Evolutionary conservation across 164 flowering plant genomes (phyloP), one percentile per base, ranked within the genome.

Genomic region (Piper betle): DNA sequence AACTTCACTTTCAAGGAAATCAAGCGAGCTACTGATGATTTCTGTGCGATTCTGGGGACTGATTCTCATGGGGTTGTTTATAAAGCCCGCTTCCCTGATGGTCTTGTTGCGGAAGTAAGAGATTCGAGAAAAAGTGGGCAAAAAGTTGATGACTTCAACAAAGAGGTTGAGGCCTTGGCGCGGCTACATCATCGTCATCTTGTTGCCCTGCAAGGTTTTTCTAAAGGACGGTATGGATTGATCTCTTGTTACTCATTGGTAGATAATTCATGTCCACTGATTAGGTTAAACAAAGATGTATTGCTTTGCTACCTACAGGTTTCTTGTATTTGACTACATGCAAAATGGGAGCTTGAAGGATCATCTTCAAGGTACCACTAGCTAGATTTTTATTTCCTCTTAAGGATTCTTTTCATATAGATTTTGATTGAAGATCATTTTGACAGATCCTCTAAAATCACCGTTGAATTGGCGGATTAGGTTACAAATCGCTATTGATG

Each of bases 381-480:
- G 52, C 58, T 66, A 42, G 57, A 6, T 37, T 15, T 4, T 61
- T 59, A 3, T 53, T 60, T 60, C 7, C 38, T 33, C 37, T 33
- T 40, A 53, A 41, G 40, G 12, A 16, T 64, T 66, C 61, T 8
- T 12, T 40, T 16, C 4, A 9, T 48, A 18, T 4, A 16, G 5
- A 46, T 67, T 66, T 25, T 25, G 33, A 70, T 33, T 8, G 18
- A 50, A 55, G 71, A 37, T 19, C 46, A 54, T 57, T 71, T 70
- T 55, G 52, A 62, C 84, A 87, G 92, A 90, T 74, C 97, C 97
- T 62, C 78, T 87, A 11, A 87, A 70, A 76, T 87, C 92, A 75
- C 97, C 97, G 40, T 78, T 90, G 72, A 82, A 80, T 71, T 87
- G 97, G 97, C 81, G 79, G 68, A 78, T 78, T 13, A 80, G 97